Evolutionary conservation across 805 yeast species (phyloP), one percentile per base, ranked within the genome.

Genomic region (Ogataea pilisensis): DNA sequence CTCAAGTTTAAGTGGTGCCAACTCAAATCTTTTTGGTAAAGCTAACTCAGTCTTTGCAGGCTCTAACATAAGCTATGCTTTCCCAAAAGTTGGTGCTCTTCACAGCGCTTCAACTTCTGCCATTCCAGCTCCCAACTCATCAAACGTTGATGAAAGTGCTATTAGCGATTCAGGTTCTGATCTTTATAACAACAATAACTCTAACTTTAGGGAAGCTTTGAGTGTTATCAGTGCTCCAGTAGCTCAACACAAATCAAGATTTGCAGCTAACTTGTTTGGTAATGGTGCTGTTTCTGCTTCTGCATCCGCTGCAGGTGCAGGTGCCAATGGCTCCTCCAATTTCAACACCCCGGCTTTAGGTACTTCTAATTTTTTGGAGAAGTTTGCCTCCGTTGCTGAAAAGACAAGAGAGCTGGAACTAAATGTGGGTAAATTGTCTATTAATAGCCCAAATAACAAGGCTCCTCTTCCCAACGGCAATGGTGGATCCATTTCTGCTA

Each of bases 341-440:
- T 44, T 60, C 26, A 53, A 54, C 28, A 18, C 49, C 25, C 31
- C 58, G 3, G 39, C 46, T 20, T 38, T 55, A 30, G 63, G 63
- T 2, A 49, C 64, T 7, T 64, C 69, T 16, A 66, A 75, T 36
- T 81, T 81, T 52, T 63, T 81, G 46, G 81, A 77, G 46, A 80
- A 79, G 60, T 81, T 81, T 53, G 67, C 82, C 6, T 66, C 78
- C 2, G 82, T 81, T 14, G 82, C 84, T 6, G 86, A 81, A 42
- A 82, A 83, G 35, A 81, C 88, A 0, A 68, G 83, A 51, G 88
- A 81, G 49, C 68, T 80, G 34, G 86, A 80, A 50, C 65, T 66
- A 38, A 72, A 70, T 11, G 53, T 76, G 39, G 69, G 71, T n/a
- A 57, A 68, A 6, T 40, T 68, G 21, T 58, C 69, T 8, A 50